Base-by-base conservation (phyloP, 2,329 filamentous ascomycete species). In the Botrytis porri region DNA sequence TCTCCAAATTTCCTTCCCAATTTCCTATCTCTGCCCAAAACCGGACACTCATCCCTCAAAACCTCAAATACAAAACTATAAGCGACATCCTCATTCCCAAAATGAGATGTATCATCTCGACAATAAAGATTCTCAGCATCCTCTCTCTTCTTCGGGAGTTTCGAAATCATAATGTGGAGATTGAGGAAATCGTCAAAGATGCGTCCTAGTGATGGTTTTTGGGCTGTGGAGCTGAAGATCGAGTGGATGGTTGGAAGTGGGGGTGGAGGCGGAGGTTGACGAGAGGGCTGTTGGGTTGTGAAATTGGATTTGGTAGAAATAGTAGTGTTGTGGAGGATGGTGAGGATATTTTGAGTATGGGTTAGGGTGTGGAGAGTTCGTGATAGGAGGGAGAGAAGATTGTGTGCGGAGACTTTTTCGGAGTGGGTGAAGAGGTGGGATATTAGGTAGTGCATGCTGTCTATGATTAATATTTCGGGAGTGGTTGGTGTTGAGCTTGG, bases 121-220 rank as follows among this genome's bases (percentile, higher is more conserved):
- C 76, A 76, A 48, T 80, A 80, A 3, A 81, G 25, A 29, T 74
- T 74, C 75, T 84, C 84, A 3, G 82, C 84, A 66, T 86, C 86
- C 1, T 69, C 79, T 25, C 78, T 79, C 7, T 78, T 79, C 60
- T 82, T 81, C 37, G 86, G 85, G 0, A 88, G 74, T 4, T 78
- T 78, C 7, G 84, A 85, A 73, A 85, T 84, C 4, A 90, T 81
- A 8, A 90, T 75, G 74, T 90, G 88, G 29, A 89, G 69, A 63
- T 88, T 85, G 0, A 88, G 81, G 60, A 89, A 82, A 79, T 88
- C 85, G 9, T 84, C 77, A 75, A 90, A 90, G 7, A 87, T 83
- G 22, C 84, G 81, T 8, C 88, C 88, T 71, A 88, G 67, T 0
- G 78, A 75, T 10, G 79, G 79, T 71, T 79, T 80, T 3, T 71